A percentile compares a stretch with the other conserved stretches of the same genome.
Conservation (phyloP, 768 basidiomycete species). For the Leccinum variicolor region DNA sequence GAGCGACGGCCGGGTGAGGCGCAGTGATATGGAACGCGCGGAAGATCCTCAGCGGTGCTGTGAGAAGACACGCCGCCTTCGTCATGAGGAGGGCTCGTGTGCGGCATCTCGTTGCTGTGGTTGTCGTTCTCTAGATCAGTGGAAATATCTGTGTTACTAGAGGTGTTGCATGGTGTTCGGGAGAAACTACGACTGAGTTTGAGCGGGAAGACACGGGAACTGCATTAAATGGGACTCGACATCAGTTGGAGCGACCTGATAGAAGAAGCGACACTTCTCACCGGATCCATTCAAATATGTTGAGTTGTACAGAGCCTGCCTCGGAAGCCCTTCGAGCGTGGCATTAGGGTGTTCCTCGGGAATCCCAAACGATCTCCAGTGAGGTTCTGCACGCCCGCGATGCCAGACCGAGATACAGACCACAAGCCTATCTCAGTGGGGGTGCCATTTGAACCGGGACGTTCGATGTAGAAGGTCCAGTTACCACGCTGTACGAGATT, state of each 20-base stretch:
- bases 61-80: constrained; percentile 20
- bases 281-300: background rate
- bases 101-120: background rate
- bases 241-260: background rate
- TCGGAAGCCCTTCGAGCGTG: constrained; percentile 18
- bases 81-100: background rate
- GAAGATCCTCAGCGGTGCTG: constrained; percentile 30
- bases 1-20: background rate
- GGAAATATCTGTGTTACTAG: constrained; percentile 5
- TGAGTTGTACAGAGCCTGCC: constrained; percentile 11
- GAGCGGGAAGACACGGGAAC: background rate
- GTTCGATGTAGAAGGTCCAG: constrained; percentile 75
- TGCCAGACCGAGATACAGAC: constrained; percentile 62
- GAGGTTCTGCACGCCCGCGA: too few relatives aligned
- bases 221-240: background rate
- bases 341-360: constrained; percentile 10
- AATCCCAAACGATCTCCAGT: too few relatives aligned
- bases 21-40: background rate
- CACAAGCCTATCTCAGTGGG: constrained; percentile 85
- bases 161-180: background rate
- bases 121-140: background rate
- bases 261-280: background rate
- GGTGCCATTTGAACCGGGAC: constrained; percentile 83
- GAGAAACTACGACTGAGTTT: background rate
- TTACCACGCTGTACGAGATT: too few relatives aligned